Percentiles rank a stretch among this genome's conserved stretches.
Evolutionary conservation across 2,329 filamentous ascomycete species (phyloP).

Genomic region (Xylariaceae sp.): DNA sequence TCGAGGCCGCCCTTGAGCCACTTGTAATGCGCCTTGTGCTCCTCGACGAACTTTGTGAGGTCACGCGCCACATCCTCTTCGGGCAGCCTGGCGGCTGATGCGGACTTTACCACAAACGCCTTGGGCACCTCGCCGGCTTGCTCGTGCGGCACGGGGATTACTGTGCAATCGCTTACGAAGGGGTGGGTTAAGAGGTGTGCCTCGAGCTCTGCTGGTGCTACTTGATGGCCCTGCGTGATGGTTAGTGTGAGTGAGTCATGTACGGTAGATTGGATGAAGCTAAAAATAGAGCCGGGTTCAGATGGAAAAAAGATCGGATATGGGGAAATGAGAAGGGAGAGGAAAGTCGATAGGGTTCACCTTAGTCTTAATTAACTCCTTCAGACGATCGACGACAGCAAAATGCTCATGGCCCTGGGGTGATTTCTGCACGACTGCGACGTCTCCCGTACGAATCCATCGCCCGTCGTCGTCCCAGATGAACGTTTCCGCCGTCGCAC

Average conservation of each 20-base stretch:
- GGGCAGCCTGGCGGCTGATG: constrained; percentile 30
- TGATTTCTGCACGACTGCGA: constrained; percentile 64
- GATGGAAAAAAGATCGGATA: background rate
- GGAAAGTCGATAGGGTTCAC: too few relatives aligned
- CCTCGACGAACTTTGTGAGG: constrained; percentile 50
- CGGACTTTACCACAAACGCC: constrained; percentile 60
- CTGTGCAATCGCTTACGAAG: constrained; percentile 71
- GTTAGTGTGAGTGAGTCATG: background rate
- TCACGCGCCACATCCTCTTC: constrained; percentile 41
- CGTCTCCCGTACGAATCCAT: constrained; percentile 83
- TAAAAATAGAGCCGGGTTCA: too few relatives aligned
- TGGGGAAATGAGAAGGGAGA: background rate
- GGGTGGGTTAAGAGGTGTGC: constrained; percentile 72
- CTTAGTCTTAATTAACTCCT: constrained; percentile 51
- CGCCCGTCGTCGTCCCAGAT: constrained; percentile 59
- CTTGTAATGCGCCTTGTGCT: constrained; percentile 57
- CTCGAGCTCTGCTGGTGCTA: constrained; percentile 79
- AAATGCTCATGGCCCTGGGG: constrained; percentile 71
- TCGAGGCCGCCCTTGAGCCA: constrained; percentile 51
- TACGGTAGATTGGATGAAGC: too few relatives aligned
- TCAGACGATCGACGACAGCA: constrained; percentile 73
- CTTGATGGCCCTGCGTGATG: constrained; percentile 67
- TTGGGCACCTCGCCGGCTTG: constrained; percentile 62
- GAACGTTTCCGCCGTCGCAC: constrained; percentile 78
- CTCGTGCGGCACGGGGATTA: constrained; percentile 66